These are phyloP conservation scores for Chytriomyces sp. DNA, from an alignment of 192 early-diverging fungal species.

Conservation along the genomic window DNA sequence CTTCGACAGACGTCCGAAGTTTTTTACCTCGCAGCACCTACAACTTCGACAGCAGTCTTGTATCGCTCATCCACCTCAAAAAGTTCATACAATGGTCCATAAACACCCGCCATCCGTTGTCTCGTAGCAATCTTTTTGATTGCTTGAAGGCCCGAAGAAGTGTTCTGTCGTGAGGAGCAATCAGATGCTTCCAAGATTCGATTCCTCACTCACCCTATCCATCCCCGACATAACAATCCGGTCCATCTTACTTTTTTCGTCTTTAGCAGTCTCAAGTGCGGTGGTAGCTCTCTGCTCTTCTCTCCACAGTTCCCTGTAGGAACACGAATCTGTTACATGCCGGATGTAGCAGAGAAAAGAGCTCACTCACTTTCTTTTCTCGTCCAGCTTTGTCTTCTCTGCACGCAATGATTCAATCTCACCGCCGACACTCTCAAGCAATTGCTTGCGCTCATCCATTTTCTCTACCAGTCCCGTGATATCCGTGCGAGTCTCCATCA, in stretches of 20 bases:
- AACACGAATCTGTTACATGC: background rate
- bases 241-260: conserved; percentile 76
- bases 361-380: conserved; percentile 66
- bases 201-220: conserved; percentile 61
- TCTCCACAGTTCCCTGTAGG: conserved; percentile 81
- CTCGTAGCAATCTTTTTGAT: conserved; percentile 68
- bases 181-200: background rate
- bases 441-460: conserved; percentile 45
- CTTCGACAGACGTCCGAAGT: background rate
- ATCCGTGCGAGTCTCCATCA: conserved; percentile 36
- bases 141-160: conserved; percentile 74
- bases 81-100: conserved; percentile 90
- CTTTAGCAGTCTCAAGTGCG: conserved; percentile 64
- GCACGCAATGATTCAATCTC: conserved; percentile 44
- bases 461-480: conserved; percentile 37
- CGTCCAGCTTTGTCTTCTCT: conserved; percentile 62
- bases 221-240: conserved; percentile 72
- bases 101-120: conserved; percentile 69
- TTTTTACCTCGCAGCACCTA: conserved; percentile 72
- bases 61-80: conserved; percentile 86
- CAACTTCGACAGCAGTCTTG: conserved; percentile 84
- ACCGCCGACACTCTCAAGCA: conserved; percentile 43
- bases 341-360: background rate
- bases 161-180: conserved; percentile 54
- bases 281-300: conserved; percentile 77